phyloP scores from a whole-genome alignment of 108 stramenopile species.

The Discostella stelligeroides region DNA sequence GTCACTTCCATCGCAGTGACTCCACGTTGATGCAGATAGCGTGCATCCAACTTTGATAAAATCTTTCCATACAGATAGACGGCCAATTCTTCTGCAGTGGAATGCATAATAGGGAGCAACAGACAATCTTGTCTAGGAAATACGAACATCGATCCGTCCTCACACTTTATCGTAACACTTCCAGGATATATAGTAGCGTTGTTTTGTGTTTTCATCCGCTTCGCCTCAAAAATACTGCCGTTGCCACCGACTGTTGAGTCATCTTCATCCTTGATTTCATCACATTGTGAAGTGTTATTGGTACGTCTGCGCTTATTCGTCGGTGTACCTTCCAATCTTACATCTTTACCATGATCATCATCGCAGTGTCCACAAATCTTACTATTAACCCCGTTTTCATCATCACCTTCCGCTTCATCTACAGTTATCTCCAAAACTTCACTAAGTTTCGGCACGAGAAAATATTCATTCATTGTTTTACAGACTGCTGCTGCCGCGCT shows the following conservation, averaged over 20 bases:
- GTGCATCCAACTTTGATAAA: slow-evolving; percentile 63
- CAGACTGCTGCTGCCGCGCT: slow-evolving; percentile 77
- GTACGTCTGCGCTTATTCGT: no score
- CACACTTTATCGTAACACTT: slow-evolving; percentile 65
- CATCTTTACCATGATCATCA: neutral
- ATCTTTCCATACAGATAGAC: slow-evolving; percentile 82
- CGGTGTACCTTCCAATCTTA: neutral
- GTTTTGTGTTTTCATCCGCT: neutral
- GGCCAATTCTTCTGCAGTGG: slow-evolving; percentile 94
- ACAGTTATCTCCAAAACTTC: slow-evolving; percentile 78
- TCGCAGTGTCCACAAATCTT: slow-evolving; percentile 28
- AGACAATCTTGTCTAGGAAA: slow-evolving; percentile 88
- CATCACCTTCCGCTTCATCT: slow-evolving; percentile 36
- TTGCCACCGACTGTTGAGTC: neutral
- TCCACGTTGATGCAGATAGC: slow-evolving; percentile 71
- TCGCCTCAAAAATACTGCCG: no score
- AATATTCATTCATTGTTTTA: slow-evolving; percentile 91
- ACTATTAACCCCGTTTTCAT: neutral
- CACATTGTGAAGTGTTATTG: no score
- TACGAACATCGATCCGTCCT: slow-evolving; percentile 86
- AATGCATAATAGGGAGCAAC: slow-evolving; percentile 92
- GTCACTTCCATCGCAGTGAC: slow-evolving; percentile 86
- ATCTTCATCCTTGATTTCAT: neutral
- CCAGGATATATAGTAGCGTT: slow-evolving; percentile 21
- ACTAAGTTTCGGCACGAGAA: slow-evolving; percentile 86